Percentiles rank a stretch among this genome's conserved stretches.
Conservation (phyloP, 2,329 filamentous ascomycete genomes). For the Ophiocordyceps sinensis region DNA sequence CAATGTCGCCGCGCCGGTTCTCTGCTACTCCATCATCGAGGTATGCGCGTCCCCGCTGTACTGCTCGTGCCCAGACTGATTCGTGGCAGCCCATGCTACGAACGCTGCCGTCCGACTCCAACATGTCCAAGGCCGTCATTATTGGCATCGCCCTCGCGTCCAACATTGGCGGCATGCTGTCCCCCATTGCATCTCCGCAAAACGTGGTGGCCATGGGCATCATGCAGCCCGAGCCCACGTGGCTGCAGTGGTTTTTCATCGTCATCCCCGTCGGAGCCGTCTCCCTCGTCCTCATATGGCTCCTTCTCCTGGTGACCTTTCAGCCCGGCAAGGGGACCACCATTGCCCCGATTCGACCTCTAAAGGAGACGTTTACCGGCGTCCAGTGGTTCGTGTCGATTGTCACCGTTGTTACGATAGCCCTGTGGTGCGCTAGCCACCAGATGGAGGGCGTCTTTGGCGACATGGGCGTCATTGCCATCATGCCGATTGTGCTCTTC, state of each 20-base stretch:
- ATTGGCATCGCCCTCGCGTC: conserved; percentile 89
- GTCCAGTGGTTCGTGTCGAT: conserved; percentile 86
- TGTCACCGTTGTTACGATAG: conserved; percentile 73
- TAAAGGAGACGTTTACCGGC: conserved; percentile 77
- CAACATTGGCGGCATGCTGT: conserved; percentile 92
- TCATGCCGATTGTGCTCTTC: conserved; percentile 89
- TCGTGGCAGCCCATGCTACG: conserved; percentile 65
- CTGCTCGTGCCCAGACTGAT: conserved; percentile 3
- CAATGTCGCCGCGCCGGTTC: conserved; percentile 90
- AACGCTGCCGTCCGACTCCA: conserved; percentile 76
- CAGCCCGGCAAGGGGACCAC: conserved; percentile 70
- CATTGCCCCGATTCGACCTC: conserved; percentile 79
- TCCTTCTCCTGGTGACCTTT: conserved; percentile 73
- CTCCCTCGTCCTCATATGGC: conserved; percentile 78
- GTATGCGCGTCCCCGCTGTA: conserved; percentile 27
- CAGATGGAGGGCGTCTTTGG: conserved; percentile 79
- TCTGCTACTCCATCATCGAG: conserved; percentile 97
- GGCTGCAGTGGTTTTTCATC: conserved; percentile 96
- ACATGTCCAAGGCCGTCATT: conserved; percentile 90
- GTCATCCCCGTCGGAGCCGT: conserved; percentile 84
- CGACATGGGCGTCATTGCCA: conserved; percentile 96
- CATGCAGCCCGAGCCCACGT: conserved; percentile 83
- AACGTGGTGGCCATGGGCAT: conserved; percentile 95
- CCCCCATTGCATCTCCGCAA: conserved; percentile 91
- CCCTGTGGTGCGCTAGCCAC: conserved; percentile 84